These are phyloP conservation scores for Simmondsia chinensis DNA, from an alignment of 148 eudicot species.

Conservation along the genomic window DNA sequence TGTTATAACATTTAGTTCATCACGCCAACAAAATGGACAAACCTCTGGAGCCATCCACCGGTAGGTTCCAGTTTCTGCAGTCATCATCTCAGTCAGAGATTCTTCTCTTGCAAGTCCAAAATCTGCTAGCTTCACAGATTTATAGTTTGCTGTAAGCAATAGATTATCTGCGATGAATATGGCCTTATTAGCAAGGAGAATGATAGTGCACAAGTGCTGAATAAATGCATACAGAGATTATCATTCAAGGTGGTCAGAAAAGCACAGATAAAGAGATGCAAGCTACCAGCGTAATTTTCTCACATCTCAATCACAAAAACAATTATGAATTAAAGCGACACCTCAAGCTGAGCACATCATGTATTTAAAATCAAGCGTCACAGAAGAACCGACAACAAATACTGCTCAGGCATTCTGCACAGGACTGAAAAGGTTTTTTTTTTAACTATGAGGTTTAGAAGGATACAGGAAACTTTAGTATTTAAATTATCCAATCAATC, in stretches of 20 bases:
- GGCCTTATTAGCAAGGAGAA: constrained; percentile 6
- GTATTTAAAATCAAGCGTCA: no score
- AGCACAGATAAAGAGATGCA: neutral
- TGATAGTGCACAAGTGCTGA: neutral
- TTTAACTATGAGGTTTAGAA: no score
- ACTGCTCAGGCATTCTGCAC: no score
- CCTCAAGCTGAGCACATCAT: no score
- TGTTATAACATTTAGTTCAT: no score
- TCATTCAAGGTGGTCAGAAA: neutral
- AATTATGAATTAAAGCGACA: no score
- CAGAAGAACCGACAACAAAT: no score
- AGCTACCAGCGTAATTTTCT: neutral
- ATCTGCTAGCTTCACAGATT: constrained; percentile 94
- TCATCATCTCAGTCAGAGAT: constrained; percentile 95
- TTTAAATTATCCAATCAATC: no score
- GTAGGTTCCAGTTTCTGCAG: constrained; percentile 97
- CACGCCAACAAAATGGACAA: constrained; percentile 15
- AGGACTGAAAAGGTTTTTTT: no score
- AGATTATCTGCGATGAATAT: constrained; percentile 68
- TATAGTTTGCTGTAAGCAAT: constrained; percentile 82
- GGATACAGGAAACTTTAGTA: no score
- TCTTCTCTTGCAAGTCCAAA: constrained; percentile 99
- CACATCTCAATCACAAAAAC: no score
- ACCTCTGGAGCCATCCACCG: constrained; percentile 99
- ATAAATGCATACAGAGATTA: neutral